These are phyloP conservation scores for Fusarium dlaminii DNA, from an alignment of 2,329 filamentous ascomycete species.

Conservation along the genomic window DNA sequence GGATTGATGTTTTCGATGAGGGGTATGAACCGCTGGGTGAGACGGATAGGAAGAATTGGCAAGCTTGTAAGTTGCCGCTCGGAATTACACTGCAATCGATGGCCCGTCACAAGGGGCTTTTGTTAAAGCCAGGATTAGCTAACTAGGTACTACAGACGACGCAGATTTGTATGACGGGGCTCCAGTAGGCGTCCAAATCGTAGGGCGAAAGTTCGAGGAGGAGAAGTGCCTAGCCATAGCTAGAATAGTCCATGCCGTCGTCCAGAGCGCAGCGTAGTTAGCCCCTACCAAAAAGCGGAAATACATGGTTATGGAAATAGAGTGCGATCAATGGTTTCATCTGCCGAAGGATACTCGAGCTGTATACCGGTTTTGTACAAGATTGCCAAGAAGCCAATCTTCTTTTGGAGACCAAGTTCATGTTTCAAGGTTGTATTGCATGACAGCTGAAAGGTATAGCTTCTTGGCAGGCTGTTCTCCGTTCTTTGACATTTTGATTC, in stretches of 20 bases:
- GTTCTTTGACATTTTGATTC: neutral
- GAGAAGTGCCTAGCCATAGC: slow-evolving; percentile 25
- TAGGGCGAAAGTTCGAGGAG: slow-evolving; percentile 28
- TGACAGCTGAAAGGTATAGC: neutral
- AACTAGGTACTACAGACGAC: slow-evolving; percentile 3
- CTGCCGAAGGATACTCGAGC: neutral
- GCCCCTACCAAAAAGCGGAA: neutral
- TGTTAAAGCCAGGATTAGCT: neutral
- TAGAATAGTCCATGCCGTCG: neutral
- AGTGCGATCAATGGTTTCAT: neutral
- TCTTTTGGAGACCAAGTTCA: neutral
- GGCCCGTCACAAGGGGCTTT: neutral
- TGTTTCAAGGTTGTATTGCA: neutral
- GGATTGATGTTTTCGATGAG: slow-evolving; percentile 54
- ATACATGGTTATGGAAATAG: neutral
- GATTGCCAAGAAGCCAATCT: neutral
- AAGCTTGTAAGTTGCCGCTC: slow-evolving; percentile 54
- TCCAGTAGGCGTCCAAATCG: slow-evolving; percentile 25
- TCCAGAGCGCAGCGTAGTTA: neutral
- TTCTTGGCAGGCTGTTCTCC: neutral
- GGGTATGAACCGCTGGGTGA: slow-evolving; percentile 53
- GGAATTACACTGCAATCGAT: neutral
- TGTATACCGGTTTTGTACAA: neutral
- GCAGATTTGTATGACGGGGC: slow-evolving; percentile 7
- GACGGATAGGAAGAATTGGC: slow-evolving; percentile 54